Conservation (phyloP, 2,329 filamentous ascomycete genomes). For the Fusarium armeniacum region DNA sequence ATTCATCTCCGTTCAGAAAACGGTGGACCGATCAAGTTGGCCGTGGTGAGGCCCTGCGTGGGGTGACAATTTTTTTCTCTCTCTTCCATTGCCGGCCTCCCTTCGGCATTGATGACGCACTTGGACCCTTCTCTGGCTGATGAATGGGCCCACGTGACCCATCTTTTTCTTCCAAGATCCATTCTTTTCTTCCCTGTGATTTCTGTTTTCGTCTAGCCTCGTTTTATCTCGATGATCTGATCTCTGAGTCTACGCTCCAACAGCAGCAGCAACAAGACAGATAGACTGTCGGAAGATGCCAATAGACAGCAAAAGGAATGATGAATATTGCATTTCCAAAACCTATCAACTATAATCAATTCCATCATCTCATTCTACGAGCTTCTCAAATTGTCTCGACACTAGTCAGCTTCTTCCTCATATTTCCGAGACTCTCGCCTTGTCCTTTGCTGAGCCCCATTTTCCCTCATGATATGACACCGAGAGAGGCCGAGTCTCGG, state of each 20-base stretch:
- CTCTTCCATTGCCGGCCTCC: conserved; percentile 12
- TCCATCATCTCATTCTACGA: neutral
- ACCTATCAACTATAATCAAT: no score
- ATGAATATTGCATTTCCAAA: no score
- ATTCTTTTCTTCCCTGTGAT: conserved; percentile 35
- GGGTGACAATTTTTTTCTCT: conserved; percentile 19
- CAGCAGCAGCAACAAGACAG: neutral
- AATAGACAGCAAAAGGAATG: neutral
- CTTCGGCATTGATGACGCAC: conserved; percentile 39
- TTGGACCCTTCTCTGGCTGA: conserved; percentile 20
- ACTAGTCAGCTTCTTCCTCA: conserved; percentile 28
- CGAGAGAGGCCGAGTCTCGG: conserved; percentile 38
- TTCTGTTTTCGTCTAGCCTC: conserved; percentile 18
- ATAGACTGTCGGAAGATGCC: neutral
- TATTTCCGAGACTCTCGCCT: conserved; percentile 38
- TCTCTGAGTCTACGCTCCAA: conserved; percentile 21
- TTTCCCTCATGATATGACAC: conserved; percentile 33
- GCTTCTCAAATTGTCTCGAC: conserved; percentile 2
- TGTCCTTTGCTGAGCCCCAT: conserved; percentile 31
- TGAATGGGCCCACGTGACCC: conserved; percentile 17
- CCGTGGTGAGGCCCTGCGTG: conserved; percentile 11
- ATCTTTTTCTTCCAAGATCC: conserved; percentile 29
- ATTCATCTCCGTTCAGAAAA: conserved; percentile 42
- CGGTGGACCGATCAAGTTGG: conserved; percentile 30
- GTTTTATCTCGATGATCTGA: conserved; percentile 35